A percentile compares a stretch with the other conserved stretches of the same genome.
Evolutionary conservation across 73 alveolate genomes (phyloP).

Genomic region (Paramecium biaurelia): DNA sequence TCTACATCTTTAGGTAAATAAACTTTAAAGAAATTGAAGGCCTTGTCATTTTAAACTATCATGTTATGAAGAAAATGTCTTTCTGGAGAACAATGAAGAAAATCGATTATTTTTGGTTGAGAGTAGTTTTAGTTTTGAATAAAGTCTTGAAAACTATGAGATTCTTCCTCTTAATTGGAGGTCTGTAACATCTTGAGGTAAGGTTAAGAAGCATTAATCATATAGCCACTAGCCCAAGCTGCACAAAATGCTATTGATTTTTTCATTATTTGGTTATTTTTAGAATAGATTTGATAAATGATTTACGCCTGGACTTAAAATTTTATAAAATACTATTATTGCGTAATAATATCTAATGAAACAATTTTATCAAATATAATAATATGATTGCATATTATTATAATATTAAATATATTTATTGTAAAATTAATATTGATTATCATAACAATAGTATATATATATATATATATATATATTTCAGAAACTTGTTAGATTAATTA

Average conservation of each 20-base stretch:
- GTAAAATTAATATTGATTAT: neutral
- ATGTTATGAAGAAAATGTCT: constrained; percentile 16
- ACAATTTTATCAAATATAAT: neutral
- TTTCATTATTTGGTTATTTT: neutral
- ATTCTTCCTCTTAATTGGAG: neutral
- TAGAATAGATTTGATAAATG: constrained; percentile 7
- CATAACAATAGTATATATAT: neutral
- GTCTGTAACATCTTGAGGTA: neutral
- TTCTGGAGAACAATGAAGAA: neutral
- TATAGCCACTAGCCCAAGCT: constrained; percentile 9
- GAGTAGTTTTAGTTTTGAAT: neutral
- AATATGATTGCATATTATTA: neutral
- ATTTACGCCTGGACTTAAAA: neutral
- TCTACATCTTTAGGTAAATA: neutral
- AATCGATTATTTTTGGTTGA: constrained; percentile 28
- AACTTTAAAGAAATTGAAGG: neutral
- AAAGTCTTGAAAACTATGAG: constrained; percentile 2
- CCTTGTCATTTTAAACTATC: neutral
- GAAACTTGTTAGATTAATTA: too few species aligned
- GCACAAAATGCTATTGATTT: neutral
- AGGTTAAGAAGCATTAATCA: neutral
- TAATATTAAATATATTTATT: neutral
- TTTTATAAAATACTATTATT: neutral
- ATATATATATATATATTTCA: too few species aligned
- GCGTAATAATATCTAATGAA: neutral